These are phyloP conservation scores for Pecoramyces ruminantium DNA, from an alignment of 192 early-diverging fungal species.

Conservation along the genomic window DNA sequence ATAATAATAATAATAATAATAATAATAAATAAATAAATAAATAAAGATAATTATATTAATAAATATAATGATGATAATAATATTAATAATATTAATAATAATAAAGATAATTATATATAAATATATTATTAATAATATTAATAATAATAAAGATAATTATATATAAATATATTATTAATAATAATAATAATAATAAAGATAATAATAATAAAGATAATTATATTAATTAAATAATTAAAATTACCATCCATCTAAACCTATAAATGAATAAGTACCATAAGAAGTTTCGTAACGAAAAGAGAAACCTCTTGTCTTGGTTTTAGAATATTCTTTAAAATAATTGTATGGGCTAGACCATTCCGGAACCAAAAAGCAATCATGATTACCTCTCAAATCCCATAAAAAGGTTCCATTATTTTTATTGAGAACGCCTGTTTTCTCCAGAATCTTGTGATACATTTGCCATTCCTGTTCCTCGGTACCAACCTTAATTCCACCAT, in stretches of 20 bases:
- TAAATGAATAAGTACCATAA: not conserved
- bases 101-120: too few relatives aligned
- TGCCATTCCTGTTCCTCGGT: constrained; percentile 70
- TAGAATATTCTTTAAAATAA: constrained; percentile 37
- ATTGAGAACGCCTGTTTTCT: constrained; percentile 19
- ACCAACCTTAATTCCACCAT: constrained; percentile 33
- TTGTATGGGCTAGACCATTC: constrained; percentile 37
- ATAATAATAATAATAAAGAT: too few relatives aligned
- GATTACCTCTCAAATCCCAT: constrained; percentile 84
- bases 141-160: too few relatives aligned
- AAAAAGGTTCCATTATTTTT: constrained; percentile 43
- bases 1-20: too few relatives aligned
- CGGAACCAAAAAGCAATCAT: constrained; percentile 78
- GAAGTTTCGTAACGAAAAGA: constrained; percentile 14
- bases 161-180: not conserved
- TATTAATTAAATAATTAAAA: too few relatives aligned
- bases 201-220: too few relatives aligned
- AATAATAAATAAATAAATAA: too few relatives aligned
- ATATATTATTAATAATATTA: too few relatives aligned
- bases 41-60: too few relatives aligned
- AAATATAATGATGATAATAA: too few relatives aligned
- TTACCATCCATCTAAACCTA: not conserved
- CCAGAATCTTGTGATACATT: constrained; percentile 45
- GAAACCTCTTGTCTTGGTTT: constrained; percentile 27
- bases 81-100: too few relatives aligned